Percentiles rank a stretch among this genome's conserved stretches.
These are phyloP conservation scores for Combretum micranthum DNA, from an alignment of 345 rosid species.

Conservation along the genomic window DNA sequence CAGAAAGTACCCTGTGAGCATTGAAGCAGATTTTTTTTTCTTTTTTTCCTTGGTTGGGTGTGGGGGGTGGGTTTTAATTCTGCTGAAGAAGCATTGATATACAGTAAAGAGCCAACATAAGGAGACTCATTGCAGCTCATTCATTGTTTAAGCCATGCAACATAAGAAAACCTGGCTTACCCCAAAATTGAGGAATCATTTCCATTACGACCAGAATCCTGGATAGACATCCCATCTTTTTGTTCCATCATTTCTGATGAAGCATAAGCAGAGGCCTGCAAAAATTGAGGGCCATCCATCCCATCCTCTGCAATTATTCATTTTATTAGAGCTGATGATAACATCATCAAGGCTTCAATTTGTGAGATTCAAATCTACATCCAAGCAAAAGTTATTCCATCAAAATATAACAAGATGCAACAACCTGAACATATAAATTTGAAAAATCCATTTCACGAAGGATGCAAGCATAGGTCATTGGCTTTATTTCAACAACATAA, in stretches of 20 bases:
- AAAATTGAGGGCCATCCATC: conserved; percentile 32
- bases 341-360: conserved; percentile 2
- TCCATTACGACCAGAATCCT: conserved; percentile 16
- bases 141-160: no score
- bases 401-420: no score
- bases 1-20: no score
- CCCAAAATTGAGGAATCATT: conserved; percentile 24
- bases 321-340: conserved; percentile 20
- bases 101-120: no score
- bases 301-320: conserved; percentile 41
- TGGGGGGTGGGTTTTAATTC: no score
- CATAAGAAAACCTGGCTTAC: conserved; percentile 30
- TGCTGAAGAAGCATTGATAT: no score
- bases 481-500: neutral
- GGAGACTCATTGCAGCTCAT: no score
- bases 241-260: conserved; percentile 27
- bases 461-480: no score
- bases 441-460: no score
- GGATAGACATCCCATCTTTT: conserved; percentile 25
- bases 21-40: no score
- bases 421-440: no score
- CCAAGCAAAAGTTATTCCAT: conserved; percentile 3
- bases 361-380: neutral
- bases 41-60: no score
- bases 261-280: conserved; percentile 25